These are phyloP conservation scores for Styphnolobium japonicum DNA, from an alignment of 306 rosid species.

Conservation along the genomic window DNA sequence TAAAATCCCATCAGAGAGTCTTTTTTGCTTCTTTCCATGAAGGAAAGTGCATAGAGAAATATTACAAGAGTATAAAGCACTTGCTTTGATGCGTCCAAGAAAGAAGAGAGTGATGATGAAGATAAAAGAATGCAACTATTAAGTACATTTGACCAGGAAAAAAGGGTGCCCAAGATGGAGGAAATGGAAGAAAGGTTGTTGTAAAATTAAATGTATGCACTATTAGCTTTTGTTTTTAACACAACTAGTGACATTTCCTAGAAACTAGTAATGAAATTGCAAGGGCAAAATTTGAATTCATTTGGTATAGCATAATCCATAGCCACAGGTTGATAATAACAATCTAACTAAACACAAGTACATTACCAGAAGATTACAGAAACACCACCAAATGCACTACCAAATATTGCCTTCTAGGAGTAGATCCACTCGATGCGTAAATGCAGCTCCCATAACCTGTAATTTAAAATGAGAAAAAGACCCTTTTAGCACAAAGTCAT, in stretches of 20 bases:
- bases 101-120: neutral
- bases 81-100: neutral
- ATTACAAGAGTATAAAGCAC: neutral
- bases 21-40: neutral
- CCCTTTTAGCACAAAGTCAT: neutral
- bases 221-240: too few species aligned
- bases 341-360: slow-evolving; percentile 13
- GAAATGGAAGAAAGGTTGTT: too few species aligned
- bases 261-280: neutral
- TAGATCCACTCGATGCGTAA: slow-evolving; percentile 46
- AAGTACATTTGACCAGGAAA: neutral
- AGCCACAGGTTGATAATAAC: slow-evolving; percentile 26
- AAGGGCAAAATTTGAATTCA: slow-evolving; percentile 4
- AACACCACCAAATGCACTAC: neutral
- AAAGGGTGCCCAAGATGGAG: neutral
- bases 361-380: neutral
- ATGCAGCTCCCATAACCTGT: slow-evolving; percentile 90
- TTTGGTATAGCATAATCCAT: neutral
- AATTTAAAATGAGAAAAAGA: neutral
- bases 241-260: neutral
- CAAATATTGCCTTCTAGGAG: slow-evolving; percentile 3
- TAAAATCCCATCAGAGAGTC: neutral
- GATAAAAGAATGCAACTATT: too few species aligned
- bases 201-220: too few species aligned
- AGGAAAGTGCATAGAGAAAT: neutral